phyloP scores from a whole-genome alignment of 1,284 basidiomycete genomes.

The Rugosomyces carneus region DNA sequence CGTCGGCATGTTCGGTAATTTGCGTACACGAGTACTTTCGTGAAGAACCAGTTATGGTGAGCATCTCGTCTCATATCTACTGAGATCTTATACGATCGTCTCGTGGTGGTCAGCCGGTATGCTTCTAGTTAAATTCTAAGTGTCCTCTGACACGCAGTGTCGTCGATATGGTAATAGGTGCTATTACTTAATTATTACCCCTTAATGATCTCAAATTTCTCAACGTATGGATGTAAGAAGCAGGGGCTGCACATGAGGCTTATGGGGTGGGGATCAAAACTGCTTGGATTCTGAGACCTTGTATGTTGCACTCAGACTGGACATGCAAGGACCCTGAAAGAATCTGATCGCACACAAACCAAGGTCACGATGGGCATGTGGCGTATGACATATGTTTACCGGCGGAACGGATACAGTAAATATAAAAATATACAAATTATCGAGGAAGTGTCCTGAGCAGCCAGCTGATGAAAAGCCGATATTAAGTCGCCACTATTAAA shows the following conservation, averaged over 20 bases:
- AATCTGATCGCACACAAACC: not conserved
- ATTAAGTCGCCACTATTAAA: not conserved
- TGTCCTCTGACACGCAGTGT: slow-evolving; percentile 7
- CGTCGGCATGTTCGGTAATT: too few relatives aligned
- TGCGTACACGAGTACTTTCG: too few relatives aligned
- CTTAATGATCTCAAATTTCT: slow-evolving; percentile 7
- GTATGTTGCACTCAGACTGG: not conserved
- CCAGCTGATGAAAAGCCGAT: slow-evolving; percentile 3
- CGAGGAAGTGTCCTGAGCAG: slow-evolving; percentile 1
- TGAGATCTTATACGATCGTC: not conserved
- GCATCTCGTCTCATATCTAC: not conserved
- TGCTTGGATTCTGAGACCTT: not conserved
- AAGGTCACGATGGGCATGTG: not conserved
- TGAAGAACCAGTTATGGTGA: too few relatives aligned
- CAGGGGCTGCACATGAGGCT: slow-evolving; percentile 23
- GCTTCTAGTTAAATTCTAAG: not conserved
- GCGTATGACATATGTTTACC: slow-evolving; percentile 1
- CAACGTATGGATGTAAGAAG: slow-evolving; percentile 3
- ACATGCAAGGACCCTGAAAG: not conserved
- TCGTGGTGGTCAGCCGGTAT: not conserved
- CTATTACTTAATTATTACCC: slow-evolving; percentile 11
- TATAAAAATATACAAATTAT: not conserved
- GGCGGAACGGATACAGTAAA: slow-evolving; percentile 3
- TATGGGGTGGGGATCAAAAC: slow-evolving; percentile 31
- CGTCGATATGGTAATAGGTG: not conserved